Evolutionary conservation across 2,329 filamentous ascomycete genomes (phyloP).

Genomic region (Graphiopsis chlorocephala): DNA sequence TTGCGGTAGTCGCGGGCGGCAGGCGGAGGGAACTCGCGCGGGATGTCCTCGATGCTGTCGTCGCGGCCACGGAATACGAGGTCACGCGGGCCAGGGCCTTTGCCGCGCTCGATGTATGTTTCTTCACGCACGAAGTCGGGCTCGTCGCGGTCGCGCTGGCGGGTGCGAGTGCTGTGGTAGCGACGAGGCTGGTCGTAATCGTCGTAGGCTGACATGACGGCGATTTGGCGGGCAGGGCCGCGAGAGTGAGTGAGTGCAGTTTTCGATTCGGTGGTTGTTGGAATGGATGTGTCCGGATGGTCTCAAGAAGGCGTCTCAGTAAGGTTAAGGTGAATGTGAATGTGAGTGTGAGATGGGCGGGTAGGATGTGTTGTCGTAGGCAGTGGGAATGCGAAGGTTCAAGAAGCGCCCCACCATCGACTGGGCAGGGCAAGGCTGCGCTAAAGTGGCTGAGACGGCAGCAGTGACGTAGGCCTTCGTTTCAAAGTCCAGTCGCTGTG

Average conservation of each 20-base stretch:
- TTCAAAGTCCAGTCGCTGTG: neutral
- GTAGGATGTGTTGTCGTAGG: neutral
- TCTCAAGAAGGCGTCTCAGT: neutral
- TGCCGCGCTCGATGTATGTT: conserved; percentile 49
- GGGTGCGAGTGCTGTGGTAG: conserved; percentile 39
- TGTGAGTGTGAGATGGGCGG: neutral
- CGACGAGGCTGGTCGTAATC: conserved; percentile 49
- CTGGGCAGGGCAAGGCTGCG: neutral
- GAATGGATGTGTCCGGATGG: neutral
- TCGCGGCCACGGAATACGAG: conserved; percentile 59
- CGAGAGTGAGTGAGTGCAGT: conserved; percentile 6
- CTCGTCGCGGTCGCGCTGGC: conserved; percentile 48
- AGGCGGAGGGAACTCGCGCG: conserved; percentile 78
- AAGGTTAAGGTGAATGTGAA: neutral
- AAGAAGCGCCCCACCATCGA: neutral
- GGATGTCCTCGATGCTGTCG: conserved; percentile 81
- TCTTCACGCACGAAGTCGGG: conserved; percentile 51
- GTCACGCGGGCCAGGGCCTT: conserved; percentile 43
- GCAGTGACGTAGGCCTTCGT: neutral
- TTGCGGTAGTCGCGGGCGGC: conserved; percentile 35
- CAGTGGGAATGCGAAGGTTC: neutral
- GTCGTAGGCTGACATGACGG: conserved; percentile 49
- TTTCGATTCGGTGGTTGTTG: neutral
- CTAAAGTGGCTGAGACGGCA: neutral
- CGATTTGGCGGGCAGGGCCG: conserved; percentile 12